Evolutionary conservation across 768 basidiomycete genomes (phyloP), one percentile per base, ranked within the genome.

Genomic region (Kwoniella dendrophila): DNA sequence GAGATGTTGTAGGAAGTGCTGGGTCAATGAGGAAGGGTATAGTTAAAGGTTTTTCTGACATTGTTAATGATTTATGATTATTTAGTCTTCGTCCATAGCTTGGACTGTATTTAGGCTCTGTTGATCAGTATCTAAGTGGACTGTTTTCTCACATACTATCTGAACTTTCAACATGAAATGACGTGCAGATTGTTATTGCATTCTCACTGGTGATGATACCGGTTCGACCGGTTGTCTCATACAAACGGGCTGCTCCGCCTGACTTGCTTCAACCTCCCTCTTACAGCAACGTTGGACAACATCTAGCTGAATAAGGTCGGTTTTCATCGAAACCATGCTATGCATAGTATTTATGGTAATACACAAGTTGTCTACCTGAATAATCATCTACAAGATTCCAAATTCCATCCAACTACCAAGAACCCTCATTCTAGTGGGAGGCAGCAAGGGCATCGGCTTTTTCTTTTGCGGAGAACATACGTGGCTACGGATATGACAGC

Each of bases 401-500:
- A 33, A 22, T 24, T 40, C n/a, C 33, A 22, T 24, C 29, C 24
- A 10, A 26, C 45, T 26, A 20, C 30, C 49, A 10, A 36, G 7
- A 11, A 20, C 20, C 20, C 12, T 43, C 18, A 43, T 43, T 40
- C 63, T 61, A 66, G 38, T 72, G 71, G 33, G 63, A 47, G 24
- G 65, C 67, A 14, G 66, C 65, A 44, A 68, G 45, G 7, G 71
- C 71, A 26, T 66, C 68, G 16, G 68, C 67, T 50, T 73, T 76
- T 62, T 78, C 75, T 47, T 71, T 56, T n/a, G 68, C 74, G 4
- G 75, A 63, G 70, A 78, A 78, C 67, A 78, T 78, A 20, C 71
- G 75, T 22, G 78, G 78, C 75, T 78, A 43, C 12, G 30, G 33
- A 22, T 4, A 41, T 2, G 40, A 27, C 18, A 40, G 56, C 45